phyloP scores from a whole-genome alignment of 2,329 filamentous ascomycete genomes.

The Fusarium acutatum region DNA sequence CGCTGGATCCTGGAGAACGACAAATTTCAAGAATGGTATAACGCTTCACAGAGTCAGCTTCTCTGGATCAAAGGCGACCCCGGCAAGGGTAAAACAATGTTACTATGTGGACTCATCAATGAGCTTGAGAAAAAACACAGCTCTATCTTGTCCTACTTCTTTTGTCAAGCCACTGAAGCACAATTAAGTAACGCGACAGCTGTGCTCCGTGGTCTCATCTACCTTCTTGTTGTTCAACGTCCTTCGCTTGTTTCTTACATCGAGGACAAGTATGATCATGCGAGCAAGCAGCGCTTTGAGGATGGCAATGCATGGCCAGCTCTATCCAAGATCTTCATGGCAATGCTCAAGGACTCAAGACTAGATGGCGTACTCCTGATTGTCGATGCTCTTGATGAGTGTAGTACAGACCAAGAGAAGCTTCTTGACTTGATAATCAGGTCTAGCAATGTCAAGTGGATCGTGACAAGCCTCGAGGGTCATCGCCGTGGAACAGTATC shows the following conservation, averaged over 20 bases:
- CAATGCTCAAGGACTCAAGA: accelerated
- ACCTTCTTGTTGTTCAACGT: not conserved
- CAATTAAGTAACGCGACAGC: not conserved
- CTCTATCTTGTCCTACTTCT: accelerated
- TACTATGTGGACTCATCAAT: not conserved
- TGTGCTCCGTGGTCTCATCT: not conserved
- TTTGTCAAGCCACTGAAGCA: not conserved
- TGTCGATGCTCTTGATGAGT: not conserved
- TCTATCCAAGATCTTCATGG: accelerated
- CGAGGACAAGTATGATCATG: not conserved
- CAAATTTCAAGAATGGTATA: not conserved
- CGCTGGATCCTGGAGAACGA: not conserved
- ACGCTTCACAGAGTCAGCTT: accelerated
- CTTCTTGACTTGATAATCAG: not conserved
- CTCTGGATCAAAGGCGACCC: not conserved
- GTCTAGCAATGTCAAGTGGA: accelerated
- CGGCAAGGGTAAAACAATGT: not conserved
- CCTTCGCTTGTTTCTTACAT: accelerated
- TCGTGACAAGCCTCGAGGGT: not conserved
- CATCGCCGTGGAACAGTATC: accelerated
- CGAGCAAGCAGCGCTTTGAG: accelerated
- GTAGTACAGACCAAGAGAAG: accelerated
- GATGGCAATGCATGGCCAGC: not conserved
- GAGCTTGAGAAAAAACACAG: accelerated
- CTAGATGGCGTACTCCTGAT: accelerated